phyloP scores from a whole-genome alignment of 2,329 filamentous ascomycete genomes.

The Geosmithia morbida region DNA sequence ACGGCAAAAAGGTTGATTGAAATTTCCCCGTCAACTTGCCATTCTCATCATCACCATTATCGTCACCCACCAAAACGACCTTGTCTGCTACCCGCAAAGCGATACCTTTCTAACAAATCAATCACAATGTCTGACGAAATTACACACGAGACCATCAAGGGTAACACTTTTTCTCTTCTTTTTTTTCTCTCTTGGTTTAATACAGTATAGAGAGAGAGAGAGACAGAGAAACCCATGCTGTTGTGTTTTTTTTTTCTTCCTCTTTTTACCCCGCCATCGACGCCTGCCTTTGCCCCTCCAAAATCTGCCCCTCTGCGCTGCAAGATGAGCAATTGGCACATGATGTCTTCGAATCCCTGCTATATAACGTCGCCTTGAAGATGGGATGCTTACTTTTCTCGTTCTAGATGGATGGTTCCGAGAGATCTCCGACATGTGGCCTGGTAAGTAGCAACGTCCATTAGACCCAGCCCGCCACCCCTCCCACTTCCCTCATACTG shows the following conservation, averaged over 20 bases:
- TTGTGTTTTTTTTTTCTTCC: neutral
- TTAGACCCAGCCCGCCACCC: no score
- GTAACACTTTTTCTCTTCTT: conserved; percentile 22
- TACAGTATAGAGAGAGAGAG: neutral
- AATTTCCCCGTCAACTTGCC: neutral
- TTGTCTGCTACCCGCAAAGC: neutral
- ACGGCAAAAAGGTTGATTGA: neutral
- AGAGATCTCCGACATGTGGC: conserved; percentile 98
- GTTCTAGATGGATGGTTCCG: conserved; percentile 99
- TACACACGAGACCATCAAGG: conserved; percentile 64
- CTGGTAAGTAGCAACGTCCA: conserved; percentile 28
- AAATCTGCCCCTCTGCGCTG: neutral
- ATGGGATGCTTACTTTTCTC: neutral
- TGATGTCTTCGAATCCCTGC: neutral
- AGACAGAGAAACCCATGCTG: neutral
- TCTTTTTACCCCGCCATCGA: conserved; percentile 2
- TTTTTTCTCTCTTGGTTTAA: neutral
- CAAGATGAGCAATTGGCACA: neutral
- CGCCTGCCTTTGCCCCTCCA: conserved; percentile 6
- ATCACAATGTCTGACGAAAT: conserved; percentile 49
- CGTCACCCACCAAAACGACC: neutral
- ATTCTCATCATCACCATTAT: neutral
- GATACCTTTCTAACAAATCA: neutral
- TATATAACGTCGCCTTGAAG: neutral
- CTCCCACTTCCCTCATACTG: neutral